phyloP scores from a whole-genome alignment of 371 early-diverging fungal genomes.

The Funneliformis caledonium region DNA sequence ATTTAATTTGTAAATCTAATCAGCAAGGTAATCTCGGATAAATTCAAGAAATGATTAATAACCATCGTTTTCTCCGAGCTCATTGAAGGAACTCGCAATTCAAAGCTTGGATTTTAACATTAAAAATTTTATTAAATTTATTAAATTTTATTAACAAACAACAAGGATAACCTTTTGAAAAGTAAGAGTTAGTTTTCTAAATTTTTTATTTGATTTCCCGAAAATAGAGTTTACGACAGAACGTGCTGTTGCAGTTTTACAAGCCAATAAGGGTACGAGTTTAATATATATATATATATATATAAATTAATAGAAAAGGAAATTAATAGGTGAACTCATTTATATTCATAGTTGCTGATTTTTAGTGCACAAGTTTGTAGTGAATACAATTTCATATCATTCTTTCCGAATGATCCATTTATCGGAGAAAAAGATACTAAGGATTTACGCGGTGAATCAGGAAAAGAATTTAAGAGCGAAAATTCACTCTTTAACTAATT shows the following conservation, averaged over 20 bases:
- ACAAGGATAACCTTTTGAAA: no score
- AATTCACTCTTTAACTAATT: slow-evolving; percentile 81
- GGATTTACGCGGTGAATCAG: slow-evolving; percentile 77
- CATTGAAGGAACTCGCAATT: no score
- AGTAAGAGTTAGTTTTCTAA: no score
- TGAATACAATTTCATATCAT: slow-evolving; percentile 75
- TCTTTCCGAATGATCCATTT: slow-evolving; percentile 84
- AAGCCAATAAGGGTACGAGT: slow-evolving; percentile 74
- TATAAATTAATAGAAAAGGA: background rate
- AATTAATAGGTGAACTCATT: background rate
- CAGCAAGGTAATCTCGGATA: no score
- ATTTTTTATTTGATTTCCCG: background rate
- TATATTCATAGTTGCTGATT: slow-evolving; percentile 80
- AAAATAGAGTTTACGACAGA: slow-evolving; percentile 61
- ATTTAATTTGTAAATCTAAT: no score
- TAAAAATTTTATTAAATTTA: no score
- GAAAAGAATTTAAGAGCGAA: slow-evolving; percentile 69
- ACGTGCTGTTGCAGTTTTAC: slow-evolving; percentile 82
- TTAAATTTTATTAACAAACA: no score
- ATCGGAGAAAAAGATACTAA: slow-evolving; percentile 94
- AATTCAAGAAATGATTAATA: no score
- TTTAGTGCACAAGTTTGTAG: slow-evolving; percentile 94
- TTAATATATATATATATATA: background rate
- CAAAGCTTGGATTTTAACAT: no score
- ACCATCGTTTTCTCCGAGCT: no score